Evolutionary conservation across 495 filamentous ascomycete genomes (phyloP).

Genomic region (Jackrogersella multiformis): DNA sequence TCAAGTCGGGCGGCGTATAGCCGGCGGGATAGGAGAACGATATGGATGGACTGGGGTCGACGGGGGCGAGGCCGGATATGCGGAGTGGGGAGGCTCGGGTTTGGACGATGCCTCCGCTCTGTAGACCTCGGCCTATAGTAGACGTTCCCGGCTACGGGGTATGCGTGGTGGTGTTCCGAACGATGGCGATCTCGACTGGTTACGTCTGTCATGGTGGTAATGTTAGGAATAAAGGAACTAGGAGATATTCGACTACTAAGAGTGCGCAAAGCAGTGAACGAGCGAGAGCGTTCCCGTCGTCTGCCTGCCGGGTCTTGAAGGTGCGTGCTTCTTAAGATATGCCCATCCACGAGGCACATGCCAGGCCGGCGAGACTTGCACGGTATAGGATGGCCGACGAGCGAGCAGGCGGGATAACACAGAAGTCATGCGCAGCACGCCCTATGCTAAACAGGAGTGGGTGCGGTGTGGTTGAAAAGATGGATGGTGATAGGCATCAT

Average conservation of each 20-base stretch:
- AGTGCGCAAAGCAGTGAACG: slow-evolving; percentile 23
- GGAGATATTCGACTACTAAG: slow-evolving; percentile 20
- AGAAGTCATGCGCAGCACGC: slow-evolving; percentile 30
- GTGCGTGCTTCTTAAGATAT: slow-evolving; percentile 19
- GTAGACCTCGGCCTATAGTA: slow-evolving; percentile 53
- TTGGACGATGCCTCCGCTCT: slow-evolving; percentile 45
- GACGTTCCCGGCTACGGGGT: slow-evolving; percentile 51
- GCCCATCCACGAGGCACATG: slow-evolving; percentile 9
- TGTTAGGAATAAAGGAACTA: slow-evolving; percentile 41
- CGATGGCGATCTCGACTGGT: slow-evolving; percentile 37
- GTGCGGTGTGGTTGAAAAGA: slow-evolving; percentile 18
- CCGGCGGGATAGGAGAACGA: slow-evolving; percentile 63
- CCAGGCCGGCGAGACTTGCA: slow-evolving; percentile 16
- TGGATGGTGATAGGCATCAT: slow-evolving; percentile 25
- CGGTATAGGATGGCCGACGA: slow-evolving; percentile 18
- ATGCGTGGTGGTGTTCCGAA: slow-evolving; percentile 45
- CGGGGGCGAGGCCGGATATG: slow-evolving; percentile 61
- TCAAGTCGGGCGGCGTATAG: slow-evolving; percentile 59
- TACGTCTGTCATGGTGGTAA: slow-evolving; percentile 36
- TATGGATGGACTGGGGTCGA: slow-evolving; percentile 65
- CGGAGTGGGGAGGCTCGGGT: slow-evolving; percentile 55
- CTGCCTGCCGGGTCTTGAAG: slow-evolving; percentile 10
- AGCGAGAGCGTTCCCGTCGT: slow-evolving; percentile 12
- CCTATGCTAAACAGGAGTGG: slow-evolving; percentile 20
- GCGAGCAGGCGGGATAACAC: slow-evolving; percentile 7